These are phyloP conservation scores for Cyberlindnera saturnus DNA, from an alignment of 805 yeast species.

Conservation along the genomic window DNA sequence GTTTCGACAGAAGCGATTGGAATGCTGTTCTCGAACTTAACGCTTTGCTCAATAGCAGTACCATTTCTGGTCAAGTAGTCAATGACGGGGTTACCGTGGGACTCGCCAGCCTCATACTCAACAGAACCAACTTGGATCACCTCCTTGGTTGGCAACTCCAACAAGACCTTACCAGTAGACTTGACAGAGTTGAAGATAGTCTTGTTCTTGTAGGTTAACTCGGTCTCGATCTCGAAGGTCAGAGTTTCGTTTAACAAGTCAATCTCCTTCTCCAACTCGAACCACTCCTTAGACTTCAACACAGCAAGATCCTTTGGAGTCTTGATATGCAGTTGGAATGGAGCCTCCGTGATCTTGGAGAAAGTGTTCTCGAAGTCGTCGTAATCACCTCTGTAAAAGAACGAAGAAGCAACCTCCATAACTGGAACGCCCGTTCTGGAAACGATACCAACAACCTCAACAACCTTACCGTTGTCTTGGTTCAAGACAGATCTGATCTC, in stretches of 20 bases:
- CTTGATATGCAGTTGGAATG: conserved; percentile 68
- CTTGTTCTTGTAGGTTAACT: conserved; percentile 73
- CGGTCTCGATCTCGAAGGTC: conserved; percentile 85
- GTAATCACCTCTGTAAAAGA: conserved; percentile 94
- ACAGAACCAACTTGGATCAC: conserved; percentile 77
- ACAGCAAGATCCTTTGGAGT: conserved; percentile 89
- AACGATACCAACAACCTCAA: conserved; percentile 89
- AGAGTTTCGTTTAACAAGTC: conserved; percentile 75
- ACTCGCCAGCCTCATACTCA: conserved; percentile 82
- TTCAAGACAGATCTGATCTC: conserved; percentile 83
- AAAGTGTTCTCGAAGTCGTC: conserved; percentile 86
- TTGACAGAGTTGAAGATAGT: conserved; percentile 70
- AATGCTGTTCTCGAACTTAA: conserved; percentile 82
- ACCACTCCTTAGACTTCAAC: conserved; percentile 95
- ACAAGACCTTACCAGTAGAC: conserved; percentile 77
- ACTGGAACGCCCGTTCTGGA: conserved; percentile 72
- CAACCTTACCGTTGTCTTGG: conserved; percentile 90
- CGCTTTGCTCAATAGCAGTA: conserved; percentile 88
- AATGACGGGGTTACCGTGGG: conserved; percentile 95
- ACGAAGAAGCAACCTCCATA: conserved; percentile 90
- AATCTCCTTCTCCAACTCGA: conserved; percentile 68
- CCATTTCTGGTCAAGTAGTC: conserved; percentile 93
- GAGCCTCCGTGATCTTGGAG: conserved; percentile 81
- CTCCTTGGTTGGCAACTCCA: conserved; percentile 92
- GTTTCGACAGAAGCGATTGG: conserved; percentile 60